Evolutionary conservation across 257 asterid genomes (phyloP).

Genomic region (Nicotiana obtusifolia): DNA sequence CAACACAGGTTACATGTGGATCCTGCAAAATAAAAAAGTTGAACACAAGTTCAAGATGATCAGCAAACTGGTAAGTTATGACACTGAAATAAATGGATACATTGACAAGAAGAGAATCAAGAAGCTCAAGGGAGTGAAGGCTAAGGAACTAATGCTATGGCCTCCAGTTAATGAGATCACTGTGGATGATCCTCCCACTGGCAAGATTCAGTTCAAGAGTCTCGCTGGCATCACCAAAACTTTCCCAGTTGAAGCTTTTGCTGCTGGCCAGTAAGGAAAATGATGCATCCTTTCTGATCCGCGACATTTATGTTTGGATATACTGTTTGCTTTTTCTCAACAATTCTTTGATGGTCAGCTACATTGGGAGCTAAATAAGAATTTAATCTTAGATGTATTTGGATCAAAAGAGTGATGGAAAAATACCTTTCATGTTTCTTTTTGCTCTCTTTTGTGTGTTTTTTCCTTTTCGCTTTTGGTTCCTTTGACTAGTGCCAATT

Average conservation of each 20-base stretch:
- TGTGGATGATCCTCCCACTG: conserved; percentile 41
- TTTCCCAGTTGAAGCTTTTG: conserved; percentile 64
- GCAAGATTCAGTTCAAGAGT: conserved; percentile 71
- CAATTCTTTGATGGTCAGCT: not conserved
- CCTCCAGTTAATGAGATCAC: conserved; percentile 59
- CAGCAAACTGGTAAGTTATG: conserved; percentile 56
- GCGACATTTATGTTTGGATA: not conserved
- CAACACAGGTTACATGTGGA: conserved; percentile 68
- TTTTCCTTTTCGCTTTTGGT: not conserved
- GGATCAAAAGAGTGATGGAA: not conserved
- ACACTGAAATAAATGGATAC: conserved; percentile 35
- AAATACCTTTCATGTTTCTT: not conserved
- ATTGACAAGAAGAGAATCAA: conserved; percentile 58
- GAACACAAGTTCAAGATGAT: conserved; percentile 62
- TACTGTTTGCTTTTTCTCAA: not conserved
- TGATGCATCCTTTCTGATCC: not conserved
- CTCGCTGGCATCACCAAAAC: conserved; percentile 75
- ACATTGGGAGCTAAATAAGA: not conserved
- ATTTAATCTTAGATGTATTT: not conserved
- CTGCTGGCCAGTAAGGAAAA: conserved; percentile 40
- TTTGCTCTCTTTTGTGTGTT: not conserved
- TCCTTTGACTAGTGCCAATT: not conserved
- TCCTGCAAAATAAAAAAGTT: conserved; percentile 49
- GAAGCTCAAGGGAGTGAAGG: conserved; percentile 73
- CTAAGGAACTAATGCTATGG: conserved; percentile 65